Evolutionary conservation across 2,329 filamentous ascomycete genomes (phyloP).

Genomic region (Calonectria hongkongensis): DNA sequence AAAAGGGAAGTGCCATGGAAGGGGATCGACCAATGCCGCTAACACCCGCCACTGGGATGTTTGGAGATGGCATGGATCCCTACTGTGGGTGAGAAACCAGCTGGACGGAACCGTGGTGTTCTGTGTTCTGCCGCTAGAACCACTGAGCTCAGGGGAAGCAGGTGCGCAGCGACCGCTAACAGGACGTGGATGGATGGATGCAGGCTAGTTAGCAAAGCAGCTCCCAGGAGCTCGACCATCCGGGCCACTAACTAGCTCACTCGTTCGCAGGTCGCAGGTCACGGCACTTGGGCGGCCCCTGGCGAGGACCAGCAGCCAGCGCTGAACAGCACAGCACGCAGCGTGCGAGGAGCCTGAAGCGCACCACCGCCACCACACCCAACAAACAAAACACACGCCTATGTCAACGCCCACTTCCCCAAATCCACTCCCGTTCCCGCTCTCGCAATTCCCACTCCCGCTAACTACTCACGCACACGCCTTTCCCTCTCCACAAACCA

Average conservation of each 20-base stretch:
- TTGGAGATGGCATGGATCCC: constrained; percentile 25
- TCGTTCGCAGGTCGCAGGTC: not conserved
- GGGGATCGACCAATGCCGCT: constrained; percentile 32
- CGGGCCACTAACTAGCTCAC: not conserved
- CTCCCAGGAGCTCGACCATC: not conserved
- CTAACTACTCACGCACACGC: constrained; percentile 32
- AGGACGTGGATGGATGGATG: not conserved
- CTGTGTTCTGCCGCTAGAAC: constrained; percentile 25
- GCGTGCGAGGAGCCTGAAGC: constrained; percentile 10
- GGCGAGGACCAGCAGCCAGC: not conserved
- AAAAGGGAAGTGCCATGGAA: constrained; percentile 7
- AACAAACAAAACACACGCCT: constrained; percentile 27
- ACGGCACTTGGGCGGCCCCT: constrained; percentile 6
- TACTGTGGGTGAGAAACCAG: constrained; percentile 14
- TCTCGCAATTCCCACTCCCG: constrained; percentile 23
- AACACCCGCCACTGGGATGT: constrained; percentile 27
- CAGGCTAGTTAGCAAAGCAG: not conserved
- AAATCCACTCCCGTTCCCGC: constrained; percentile 28
- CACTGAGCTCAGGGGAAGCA: constrained; percentile 18
- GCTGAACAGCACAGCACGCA: constrained; percentile 10
- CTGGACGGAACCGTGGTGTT: constrained; percentile 19
- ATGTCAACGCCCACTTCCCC: constrained; percentile 26
- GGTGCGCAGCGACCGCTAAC: constrained; percentile 10
- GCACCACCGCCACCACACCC: constrained; percentile 11
- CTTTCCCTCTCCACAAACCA: constrained; percentile 39